Percentiles rank a stretch among this genome's conserved stretches.
Conservation (phyloP, 2,329 filamentous ascomycete species). For the Mycosphaerella sp. region DNA sequence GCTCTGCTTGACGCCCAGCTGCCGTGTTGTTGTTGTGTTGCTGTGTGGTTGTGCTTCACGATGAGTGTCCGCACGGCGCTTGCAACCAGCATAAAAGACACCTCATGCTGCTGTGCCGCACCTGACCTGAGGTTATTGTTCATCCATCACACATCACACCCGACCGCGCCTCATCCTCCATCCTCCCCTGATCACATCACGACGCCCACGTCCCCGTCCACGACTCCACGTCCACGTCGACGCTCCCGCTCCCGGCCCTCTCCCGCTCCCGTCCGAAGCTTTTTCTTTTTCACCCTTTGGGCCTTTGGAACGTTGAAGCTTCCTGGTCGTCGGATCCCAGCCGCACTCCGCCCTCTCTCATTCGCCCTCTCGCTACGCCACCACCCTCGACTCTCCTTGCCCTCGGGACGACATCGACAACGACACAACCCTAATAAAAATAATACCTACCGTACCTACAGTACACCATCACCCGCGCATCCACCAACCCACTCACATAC, state of each 20-base stretch:
- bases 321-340: conserved; percentile 3
- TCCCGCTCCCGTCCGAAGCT: too few relatives aligned
- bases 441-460: too few relatives aligned
- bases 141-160: too few relatives aligned
- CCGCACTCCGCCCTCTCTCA: conserved; percentile 3
- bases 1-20: conserved; percentile 7
- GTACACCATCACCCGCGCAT: not conserved
- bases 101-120: conserved; percentile 8
- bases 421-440: not conserved
- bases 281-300: not conserved
- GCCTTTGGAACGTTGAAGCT: conserved; percentile 3
- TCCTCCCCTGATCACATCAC: too few relatives aligned
- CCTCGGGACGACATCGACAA: conserved; percentile 7
- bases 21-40: not conserved
- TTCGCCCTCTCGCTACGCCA: conserved; percentile 9
- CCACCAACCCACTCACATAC: not conserved
- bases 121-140: not conserved
- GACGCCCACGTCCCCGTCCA: not conserved
- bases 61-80: conserved; percentile 7
- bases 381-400: conserved; percentile 6
- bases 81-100: conserved; percentile 13
- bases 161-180: too few relatives aligned
- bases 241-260: too few relatives aligned
- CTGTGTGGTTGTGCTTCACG: not conserved
- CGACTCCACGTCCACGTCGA: not conserved